These are phyloP conservation scores for Peterozyma xylosa DNA, from an alignment of 805 yeast species.

Conservation along the genomic window DNA sequence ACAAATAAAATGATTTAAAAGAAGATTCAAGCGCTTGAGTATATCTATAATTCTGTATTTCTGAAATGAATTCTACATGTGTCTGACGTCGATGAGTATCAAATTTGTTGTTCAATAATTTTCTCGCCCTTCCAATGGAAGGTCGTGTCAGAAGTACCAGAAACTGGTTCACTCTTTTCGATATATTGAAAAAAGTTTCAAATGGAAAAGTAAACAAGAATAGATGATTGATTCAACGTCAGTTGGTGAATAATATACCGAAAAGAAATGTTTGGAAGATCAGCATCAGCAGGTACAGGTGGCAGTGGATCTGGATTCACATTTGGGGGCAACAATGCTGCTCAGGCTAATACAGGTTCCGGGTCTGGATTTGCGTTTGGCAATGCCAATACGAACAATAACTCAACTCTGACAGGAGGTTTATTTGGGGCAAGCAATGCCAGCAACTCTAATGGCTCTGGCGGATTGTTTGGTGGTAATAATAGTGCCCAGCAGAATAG, in stretches of 20 bases:
- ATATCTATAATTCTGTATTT: no score
- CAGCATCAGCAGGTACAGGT: constrained; percentile 2
- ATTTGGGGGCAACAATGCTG: constrained; percentile 1
- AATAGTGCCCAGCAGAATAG: constrained; percentile 6
- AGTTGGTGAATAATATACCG: background rate
- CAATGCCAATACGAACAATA: background rate
- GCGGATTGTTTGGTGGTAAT: constrained; percentile 12
- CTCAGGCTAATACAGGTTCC: background rate
- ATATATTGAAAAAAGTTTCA: background rate
- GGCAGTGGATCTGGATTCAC: constrained; percentile 1
- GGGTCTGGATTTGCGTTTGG: constrained; percentile 13
- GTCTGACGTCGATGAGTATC: no score
- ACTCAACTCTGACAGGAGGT: constrained; percentile 10
- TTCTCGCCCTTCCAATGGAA: no score
- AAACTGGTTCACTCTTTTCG: no score
- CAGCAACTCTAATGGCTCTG: constrained; percentile 2
- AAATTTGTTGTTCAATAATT: no score
- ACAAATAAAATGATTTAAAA: background rate
- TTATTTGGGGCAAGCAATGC: constrained; percentile 8
- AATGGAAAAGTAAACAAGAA: background rate
- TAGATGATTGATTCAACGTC: no score
- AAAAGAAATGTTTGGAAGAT: constrained; percentile 5
- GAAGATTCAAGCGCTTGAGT: no score
- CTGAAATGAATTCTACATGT: no score
- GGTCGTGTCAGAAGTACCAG: no score